phyloP scores from a whole-genome alignment of 495 filamentous ascomycete species.

The Tetracladium setigerum region DNA sequence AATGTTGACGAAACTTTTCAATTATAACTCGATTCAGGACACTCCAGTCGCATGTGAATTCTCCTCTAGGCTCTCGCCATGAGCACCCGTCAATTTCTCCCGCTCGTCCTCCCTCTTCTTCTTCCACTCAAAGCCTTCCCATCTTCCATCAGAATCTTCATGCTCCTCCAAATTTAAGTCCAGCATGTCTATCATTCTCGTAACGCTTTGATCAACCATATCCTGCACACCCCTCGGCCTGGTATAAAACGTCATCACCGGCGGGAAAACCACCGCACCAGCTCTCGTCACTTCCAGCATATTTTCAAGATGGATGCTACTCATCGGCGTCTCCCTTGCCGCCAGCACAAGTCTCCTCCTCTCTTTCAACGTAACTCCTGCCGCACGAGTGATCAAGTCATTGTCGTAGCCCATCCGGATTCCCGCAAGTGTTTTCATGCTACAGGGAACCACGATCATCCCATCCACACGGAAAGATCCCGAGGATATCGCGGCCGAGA shows the following conservation, averaged over 20 bases:
- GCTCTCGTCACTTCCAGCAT: constrained; percentile 32
- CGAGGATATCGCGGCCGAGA: constrained; percentile 28
- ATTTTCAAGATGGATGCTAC: constrained; percentile 38
- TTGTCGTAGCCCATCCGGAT: constrained; percentile 29
- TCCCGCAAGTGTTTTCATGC: constrained; percentile 33
- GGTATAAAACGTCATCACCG: constrained; percentile 37
- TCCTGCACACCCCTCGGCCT: constrained; percentile 28
- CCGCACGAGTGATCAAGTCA: constrained; percentile 38
- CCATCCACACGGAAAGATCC: constrained; percentile 32
- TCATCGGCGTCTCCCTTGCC: constrained; percentile 36
- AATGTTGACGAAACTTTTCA: too few species aligned
- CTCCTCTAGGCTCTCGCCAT: too few species aligned
- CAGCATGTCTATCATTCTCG: constrained; percentile 38
- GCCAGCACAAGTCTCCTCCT: constrained; percentile 32
- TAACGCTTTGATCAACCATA: constrained; percentile 35
- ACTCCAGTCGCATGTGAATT: too few species aligned
- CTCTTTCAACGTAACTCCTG: constrained; percentile 41
- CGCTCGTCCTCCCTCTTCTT: too few species aligned
- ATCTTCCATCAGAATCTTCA: constrained; percentile 18
- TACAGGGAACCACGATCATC: constrained; percentile 35
- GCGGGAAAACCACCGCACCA: constrained; percentile 36
- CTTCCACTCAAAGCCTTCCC: constrained; percentile 13
- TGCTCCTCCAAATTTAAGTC: constrained; percentile 35
- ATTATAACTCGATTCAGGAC: too few species aligned
- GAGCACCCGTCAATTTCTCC: too few species aligned